A percentile compares a stretch with the other conserved stretches of the same genome.
These are phyloP conservation scores for Auricularia sp. DNA, from an alignment of 768 basidiomycete genomes.

Conservation along the genomic window DNA sequence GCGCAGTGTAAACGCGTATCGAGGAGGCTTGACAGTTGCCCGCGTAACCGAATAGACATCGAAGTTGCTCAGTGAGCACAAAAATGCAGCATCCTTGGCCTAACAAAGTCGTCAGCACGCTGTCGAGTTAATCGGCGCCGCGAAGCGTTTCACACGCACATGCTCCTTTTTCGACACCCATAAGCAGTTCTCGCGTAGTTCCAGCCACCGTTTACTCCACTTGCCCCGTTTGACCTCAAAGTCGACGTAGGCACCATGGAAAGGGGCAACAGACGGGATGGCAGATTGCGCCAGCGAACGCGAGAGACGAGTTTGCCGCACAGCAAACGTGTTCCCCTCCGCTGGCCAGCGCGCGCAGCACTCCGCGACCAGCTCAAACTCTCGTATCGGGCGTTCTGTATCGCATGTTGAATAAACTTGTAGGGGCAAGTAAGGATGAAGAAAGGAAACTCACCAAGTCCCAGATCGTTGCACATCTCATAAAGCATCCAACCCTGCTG, in stretches of 20 bases:
- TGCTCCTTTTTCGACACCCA: constrained; percentile 86
- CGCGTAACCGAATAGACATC: constrained; percentile 79
- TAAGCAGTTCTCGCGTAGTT: constrained; percentile 74
- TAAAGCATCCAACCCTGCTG: constrained; percentile 72
- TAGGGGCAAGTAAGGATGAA: background rate
- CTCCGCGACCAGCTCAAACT: constrained; percentile 74
- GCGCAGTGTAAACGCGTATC: constrained; percentile 78
- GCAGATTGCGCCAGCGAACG: constrained; percentile 44
- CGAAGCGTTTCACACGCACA: constrained; percentile 32
- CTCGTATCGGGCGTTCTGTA: constrained; percentile 80
- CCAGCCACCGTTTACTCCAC: constrained; percentile 90
- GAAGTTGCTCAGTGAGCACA: constrained; percentile 83
- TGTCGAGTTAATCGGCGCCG: background rate
- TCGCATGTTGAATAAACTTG: constrained; percentile 15
- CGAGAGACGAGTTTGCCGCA: constrained; percentile 65
- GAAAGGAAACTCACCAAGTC: constrained; percentile 57
- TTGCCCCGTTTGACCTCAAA: constrained; percentile 88
- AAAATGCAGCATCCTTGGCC: constrained; percentile 74
- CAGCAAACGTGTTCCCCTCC: constrained; percentile 73
- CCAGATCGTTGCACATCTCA: constrained; percentile 84
- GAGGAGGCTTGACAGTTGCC: constrained; percentile 70
- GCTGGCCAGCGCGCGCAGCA: constrained; percentile 79
- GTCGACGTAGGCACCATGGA: constrained; percentile 60
- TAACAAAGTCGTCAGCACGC: constrained; percentile 20
- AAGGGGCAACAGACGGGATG: constrained; percentile 37